Evolutionary conservation across 495 filamentous ascomycete species (phyloP), one percentile per base, ranked within the genome.

Genomic region (Penicillium canariense): DNA sequence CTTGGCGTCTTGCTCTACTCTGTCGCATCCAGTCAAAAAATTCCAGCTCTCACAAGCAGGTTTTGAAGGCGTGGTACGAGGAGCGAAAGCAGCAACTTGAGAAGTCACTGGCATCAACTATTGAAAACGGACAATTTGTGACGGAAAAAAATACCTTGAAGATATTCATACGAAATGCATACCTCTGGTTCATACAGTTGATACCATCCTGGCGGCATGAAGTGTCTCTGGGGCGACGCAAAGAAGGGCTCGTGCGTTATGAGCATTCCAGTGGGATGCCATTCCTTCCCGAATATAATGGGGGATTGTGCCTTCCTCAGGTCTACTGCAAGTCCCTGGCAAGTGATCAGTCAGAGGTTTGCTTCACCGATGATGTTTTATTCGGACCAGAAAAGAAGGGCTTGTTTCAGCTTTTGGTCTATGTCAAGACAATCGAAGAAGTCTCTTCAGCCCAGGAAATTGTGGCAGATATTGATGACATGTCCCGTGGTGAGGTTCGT

Each of bases 1-100:
- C 71, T 5, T 82, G 79, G 79, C 74, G 80, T 9, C 66, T 82
- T 2, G 68, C 66, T 2, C 36, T 79, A 3, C 62, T 77, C 14
- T 66, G 62, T 23, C 57, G 58, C 5, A 40, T 36, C 5, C 46
- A 55, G 18, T 8, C 51, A 3, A 39, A 25, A n/a, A 15, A 22
- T 15, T 10, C 39, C 22, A 43, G 32, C 18, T 45, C 31, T 5
- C 64, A 70, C 42, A 43, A 66, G 17, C 20, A 32, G 11, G 52
- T 72, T 17, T 55, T 73, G 3, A 17, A 40, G 14, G 68, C 50
- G 0, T 73, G 72, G 72, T 71, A 69, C 15, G 38, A 48, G 5
- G 72, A 75, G 54, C 69, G 72, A 5, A 71, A 75, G 40, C 72
- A 75, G 31, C 70, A 73, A 48, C 57, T 71, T 1, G 65, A 68